phyloP scores from a whole-genome alignment of 164 flowering plant genomes.

The Taxillus chinensis region DNA sequence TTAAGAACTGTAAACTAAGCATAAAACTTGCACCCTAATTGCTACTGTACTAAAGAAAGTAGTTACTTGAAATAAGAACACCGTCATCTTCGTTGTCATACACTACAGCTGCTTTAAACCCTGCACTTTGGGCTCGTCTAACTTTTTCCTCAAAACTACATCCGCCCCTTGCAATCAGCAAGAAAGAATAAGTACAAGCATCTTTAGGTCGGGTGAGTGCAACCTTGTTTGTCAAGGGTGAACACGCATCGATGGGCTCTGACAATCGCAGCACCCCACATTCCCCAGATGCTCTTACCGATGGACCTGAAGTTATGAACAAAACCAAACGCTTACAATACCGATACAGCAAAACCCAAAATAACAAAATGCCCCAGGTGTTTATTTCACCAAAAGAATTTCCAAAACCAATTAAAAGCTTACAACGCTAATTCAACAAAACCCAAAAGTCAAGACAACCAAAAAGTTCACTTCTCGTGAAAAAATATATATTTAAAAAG shows the following conservation, averaged over 20 bases:
- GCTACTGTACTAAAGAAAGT: background rate
- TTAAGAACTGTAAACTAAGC: too few species aligned
- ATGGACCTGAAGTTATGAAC: background rate
- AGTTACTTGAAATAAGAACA: slow-evolving; percentile 70
- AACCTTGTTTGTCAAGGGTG: slow-evolving; percentile 34
- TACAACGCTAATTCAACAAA: too few species aligned
- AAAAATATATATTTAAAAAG: too few species aligned
- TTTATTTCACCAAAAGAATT: background rate
- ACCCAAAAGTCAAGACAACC: too few species aligned
- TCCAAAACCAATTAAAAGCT: background rate
- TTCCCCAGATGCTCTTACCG: background rate
- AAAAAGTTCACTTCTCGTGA: too few species aligned
- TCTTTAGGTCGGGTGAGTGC: slow-evolving; percentile 8
- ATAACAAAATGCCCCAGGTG: background rate
- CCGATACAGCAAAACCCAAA: background rate
- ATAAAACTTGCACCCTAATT: too few species aligned
- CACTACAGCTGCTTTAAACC: slow-evolving; percentile 78
- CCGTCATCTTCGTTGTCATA: slow-evolving; percentile 59
- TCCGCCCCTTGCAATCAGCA: slow-evolving; percentile 70
- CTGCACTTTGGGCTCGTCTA: slow-evolving; percentile 73
- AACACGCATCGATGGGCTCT: background rate
- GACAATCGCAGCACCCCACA: background rate
- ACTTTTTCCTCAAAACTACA: slow-evolving; percentile 93
- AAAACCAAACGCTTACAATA: background rate
- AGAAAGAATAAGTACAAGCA: slow-evolving; percentile 31